A percentile compares a stretch with the other conserved stretches of the same genome.
phyloP scores from a whole-genome alignment of 2,329 filamentous ascomycete genomes.

The Cercospora beticola region DNA sequence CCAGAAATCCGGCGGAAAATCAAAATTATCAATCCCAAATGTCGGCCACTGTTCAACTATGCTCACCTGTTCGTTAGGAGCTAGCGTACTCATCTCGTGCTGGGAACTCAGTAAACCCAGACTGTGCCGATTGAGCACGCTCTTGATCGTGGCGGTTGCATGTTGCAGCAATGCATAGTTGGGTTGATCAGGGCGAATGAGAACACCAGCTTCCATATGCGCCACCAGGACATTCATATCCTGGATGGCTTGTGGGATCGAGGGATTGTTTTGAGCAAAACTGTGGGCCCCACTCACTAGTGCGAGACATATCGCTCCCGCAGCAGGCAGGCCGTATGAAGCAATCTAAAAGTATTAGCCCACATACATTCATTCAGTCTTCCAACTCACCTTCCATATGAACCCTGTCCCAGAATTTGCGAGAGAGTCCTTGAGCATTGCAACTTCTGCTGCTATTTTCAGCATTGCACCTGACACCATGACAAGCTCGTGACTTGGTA shows the following conservation, averaged over 20 bases:
- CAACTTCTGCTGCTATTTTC: constrained; percentile 33
- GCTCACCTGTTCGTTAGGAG: neutral
- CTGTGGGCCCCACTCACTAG: constrained; percentile 26
- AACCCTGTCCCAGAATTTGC: constrained; percentile 39
- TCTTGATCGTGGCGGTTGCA: constrained; percentile 36
- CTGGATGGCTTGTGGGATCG: constrained; percentile 31
- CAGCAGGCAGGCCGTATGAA: constrained; percentile 40
- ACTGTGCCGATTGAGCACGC: constrained; percentile 27
- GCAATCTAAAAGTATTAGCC: constrained; percentile 31
- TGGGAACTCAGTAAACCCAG: constrained; percentile 1
- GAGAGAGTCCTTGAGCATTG: constrained; percentile 34
- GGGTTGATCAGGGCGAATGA: constrained; percentile 32
- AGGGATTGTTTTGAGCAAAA: neutral
- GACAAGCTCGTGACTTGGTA: constrained; percentile 32
- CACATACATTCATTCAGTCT: neutral
- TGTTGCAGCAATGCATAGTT: constrained; percentile 34
- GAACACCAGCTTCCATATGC: constrained; percentile 35
- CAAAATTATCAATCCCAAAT: constrained; percentile 7
- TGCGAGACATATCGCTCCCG: constrained; percentile 37
- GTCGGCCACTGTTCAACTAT: constrained; percentile 10
- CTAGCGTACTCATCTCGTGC: neutral
- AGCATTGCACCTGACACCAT: constrained; percentile 35
- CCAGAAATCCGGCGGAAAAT: constrained; percentile 39
- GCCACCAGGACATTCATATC: constrained; percentile 37
- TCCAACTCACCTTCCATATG: constrained; percentile 38